These are phyloP conservation scores for Diaporthe helianthi DNA, from an alignment of 2,329 filamentous ascomycete genomes.

Conservation along the genomic window DNA sequence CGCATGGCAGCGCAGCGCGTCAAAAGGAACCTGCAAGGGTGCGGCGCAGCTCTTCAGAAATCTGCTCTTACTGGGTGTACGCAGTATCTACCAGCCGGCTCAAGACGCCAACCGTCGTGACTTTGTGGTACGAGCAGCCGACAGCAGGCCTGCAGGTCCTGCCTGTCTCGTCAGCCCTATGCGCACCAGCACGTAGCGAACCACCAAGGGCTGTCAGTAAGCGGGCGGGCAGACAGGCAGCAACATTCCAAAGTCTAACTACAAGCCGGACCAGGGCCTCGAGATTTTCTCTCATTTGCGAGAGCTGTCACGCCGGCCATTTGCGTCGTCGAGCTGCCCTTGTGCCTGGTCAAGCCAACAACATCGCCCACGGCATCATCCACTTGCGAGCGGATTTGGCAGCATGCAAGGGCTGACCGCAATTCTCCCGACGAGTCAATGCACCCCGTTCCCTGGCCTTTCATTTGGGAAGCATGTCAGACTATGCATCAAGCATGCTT, in stretches of 20 bases:
- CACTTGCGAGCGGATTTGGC: slow-evolving; percentile 6
- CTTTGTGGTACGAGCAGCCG: neutral
- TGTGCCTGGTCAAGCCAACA: slow-evolving; percentile 2
- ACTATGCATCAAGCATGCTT: slow-evolving; percentile 24
- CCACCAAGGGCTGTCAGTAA: neutral
- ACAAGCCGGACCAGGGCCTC: neutral
- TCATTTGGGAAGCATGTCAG: slow-evolving; percentile 28
- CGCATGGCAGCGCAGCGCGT: slow-evolving; percentile 8
- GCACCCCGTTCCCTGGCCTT: slow-evolving; percentile 24
- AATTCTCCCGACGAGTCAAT: slow-evolving; percentile 28
- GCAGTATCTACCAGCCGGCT: neutral
- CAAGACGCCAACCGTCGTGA: neutral
- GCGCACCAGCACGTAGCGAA: neutral
- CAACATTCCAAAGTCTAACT: neutral
- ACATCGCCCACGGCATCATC: neutral
- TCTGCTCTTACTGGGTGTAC: neutral
- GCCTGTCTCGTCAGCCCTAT: slow-evolving; percentile 33
- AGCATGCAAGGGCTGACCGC: slow-evolving; percentile 32
- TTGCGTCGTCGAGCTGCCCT: neutral
- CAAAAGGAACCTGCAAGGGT: slow-evolving; percentile 4
- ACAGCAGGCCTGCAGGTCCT: slow-evolving; percentile 19
- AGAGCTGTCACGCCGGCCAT: neutral
- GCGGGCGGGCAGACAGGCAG: neutral
- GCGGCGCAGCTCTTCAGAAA: neutral
- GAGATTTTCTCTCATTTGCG: slow-evolving; percentile 17